A percentile compares a stretch with the other conserved stretches of the same genome.
phyloP scores from a whole-genome alignment of 495 filamentous ascomycete genomes.

The Elasticomyces elasticus region DNA sequence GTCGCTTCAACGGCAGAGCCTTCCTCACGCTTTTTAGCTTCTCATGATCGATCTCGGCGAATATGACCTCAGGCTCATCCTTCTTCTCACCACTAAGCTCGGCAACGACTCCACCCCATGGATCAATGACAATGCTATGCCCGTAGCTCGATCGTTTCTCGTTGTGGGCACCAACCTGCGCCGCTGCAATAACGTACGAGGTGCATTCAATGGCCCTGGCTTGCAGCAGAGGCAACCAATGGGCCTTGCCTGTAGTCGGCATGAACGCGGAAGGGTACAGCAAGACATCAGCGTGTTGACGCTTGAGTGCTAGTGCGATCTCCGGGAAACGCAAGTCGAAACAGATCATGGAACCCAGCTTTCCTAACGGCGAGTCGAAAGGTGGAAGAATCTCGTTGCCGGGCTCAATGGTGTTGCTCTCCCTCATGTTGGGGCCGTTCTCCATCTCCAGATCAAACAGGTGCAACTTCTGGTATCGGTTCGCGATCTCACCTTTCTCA shows the following conservation, averaged over 20 bases:
- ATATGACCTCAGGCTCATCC: slow-evolving; percentile 41
- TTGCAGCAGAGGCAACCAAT: slow-evolving; percentile 72
- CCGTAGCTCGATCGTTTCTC: slow-evolving; percentile 76
- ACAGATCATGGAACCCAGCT: slow-evolving; percentile 71
- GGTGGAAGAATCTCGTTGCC: slow-evolving; percentile 53
- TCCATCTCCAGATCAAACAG: slow-evolving; percentile 65
- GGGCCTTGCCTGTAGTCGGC: slow-evolving; percentile 70
- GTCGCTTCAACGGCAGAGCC: slow-evolving; percentile 36
- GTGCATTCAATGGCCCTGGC: slow-evolving; percentile 87
- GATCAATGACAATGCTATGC: slow-evolving; percentile 75
- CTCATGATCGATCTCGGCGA: slow-evolving; percentile 35
- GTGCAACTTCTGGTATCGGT: slow-evolving; percentile 69
- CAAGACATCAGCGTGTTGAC: slow-evolving; percentile 62
- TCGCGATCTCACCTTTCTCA: slow-evolving; percentile 48
- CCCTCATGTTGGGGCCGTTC: slow-evolving; percentile 50
- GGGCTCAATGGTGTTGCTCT: slow-evolving; percentile 54
- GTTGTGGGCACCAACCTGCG: slow-evolving; percentile 73
- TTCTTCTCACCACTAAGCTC: slow-evolving; percentile 47
- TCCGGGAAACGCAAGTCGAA: slow-evolving; percentile 89
- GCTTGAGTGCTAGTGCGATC: slow-evolving; percentile 54
- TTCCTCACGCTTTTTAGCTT: slow-evolving; percentile 32
- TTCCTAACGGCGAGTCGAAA: slow-evolving; percentile 61
- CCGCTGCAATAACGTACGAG: slow-evolving; percentile 76
- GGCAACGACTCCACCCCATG: slow-evolving; percentile 72
- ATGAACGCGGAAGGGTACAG: slow-evolving; percentile 90